Percentiles rank a stretch among this genome's conserved stretches.
Conservation (phyloP, 1,284 basidiomycete species). For the Gymnopus androsaceus region DNA sequence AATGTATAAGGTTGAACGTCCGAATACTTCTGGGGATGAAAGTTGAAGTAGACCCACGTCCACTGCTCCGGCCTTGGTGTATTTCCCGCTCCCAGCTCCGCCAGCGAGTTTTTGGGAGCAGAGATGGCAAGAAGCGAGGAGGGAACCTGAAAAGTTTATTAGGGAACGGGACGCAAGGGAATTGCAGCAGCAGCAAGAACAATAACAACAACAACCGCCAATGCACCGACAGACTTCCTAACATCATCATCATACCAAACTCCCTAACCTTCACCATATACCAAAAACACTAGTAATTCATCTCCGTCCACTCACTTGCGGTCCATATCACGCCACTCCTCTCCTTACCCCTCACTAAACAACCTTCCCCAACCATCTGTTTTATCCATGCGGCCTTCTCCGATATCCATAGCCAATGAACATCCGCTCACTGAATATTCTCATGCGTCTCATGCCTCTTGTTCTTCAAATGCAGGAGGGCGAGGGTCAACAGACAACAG, state of each 20-base stretch:
- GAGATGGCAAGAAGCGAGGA: not conserved
- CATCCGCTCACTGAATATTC: not conserved
- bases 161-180: not conserved
- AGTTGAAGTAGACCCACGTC: not conserved
- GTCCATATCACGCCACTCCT: not conserved
- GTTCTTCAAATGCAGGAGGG: not conserved
- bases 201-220: not conserved
- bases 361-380: not conserved
- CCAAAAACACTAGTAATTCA: not conserved
- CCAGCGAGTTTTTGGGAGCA: constrained; percentile 4
- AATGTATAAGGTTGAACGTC: too few species aligned
- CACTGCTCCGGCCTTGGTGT: not conserved
- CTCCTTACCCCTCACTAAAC: constrained; percentile 9
- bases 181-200: not conserved
- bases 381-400: constrained; percentile 7
- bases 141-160: not conserved
- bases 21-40: not conserved
- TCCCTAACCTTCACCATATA: not conserved
- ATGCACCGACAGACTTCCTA: not conserved
- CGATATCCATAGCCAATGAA: too few species aligned
- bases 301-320: constrained; percentile 3
- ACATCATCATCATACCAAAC: constrained; percentile 4
- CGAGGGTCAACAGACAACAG: not conserved
- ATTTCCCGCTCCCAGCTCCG: constrained; percentile 8
- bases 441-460: not conserved